A percentile compares a stretch with the other conserved stretches of the same genome.
These are phyloP conservation scores for Ramaria rubella DNA, from an alignment of 768 basidiomycete species.

Conservation along the genomic window DNA sequence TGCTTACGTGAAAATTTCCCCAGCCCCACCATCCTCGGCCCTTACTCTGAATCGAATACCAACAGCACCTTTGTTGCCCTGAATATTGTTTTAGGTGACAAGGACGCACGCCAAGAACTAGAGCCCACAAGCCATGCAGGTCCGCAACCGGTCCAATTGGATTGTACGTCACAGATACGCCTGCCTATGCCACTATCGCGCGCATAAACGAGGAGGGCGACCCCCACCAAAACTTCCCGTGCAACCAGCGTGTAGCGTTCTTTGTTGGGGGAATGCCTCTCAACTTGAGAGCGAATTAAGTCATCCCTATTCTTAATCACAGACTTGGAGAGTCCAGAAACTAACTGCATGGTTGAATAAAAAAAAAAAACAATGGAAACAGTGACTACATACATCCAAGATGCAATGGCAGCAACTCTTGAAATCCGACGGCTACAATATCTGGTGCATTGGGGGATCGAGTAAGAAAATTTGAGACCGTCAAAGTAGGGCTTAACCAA, in stretches of 20 bases:
- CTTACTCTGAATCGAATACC: slow-evolving; percentile 75
- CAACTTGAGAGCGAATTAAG: slow-evolving; percentile 70
- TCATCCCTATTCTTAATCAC: slow-evolving; percentile 63
- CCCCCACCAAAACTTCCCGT: slow-evolving; percentile 76
- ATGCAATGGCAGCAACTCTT: slow-evolving; percentile 87
- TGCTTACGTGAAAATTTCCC: slow-evolving; percentile 82
- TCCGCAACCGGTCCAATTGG: slow-evolving; percentile 69
- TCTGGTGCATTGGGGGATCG: slow-evolving; percentile 61
- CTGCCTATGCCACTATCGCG: slow-evolving; percentile 61
- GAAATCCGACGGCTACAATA: slow-evolving; percentile 86
- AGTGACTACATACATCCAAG: slow-evolving; percentile 75
- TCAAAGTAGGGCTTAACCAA: slow-evolving; percentile 82
- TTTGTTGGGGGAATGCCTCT: slow-evolving; percentile 61
- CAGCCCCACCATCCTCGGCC: slow-evolving; percentile 43
- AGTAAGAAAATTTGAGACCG: slow-evolving; percentile 66
- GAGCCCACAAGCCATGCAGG: slow-evolving; percentile 51
- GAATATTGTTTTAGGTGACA: neutral
- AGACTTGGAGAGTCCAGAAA: slow-evolving; percentile 66
- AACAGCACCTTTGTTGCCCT: slow-evolving; percentile 90
- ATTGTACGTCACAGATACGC: slow-evolving; percentile 57
- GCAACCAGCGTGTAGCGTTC: slow-evolving; percentile 75
- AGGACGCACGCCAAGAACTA: neutral
- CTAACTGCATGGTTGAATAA: slow-evolving; percentile 42
- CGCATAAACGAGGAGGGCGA: slow-evolving; percentile 83
- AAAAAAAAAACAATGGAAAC: neutral